These are phyloP conservation scores for Neurospora discreta DNA, from an alignment of 495 filamentous ascomycete genomes.

Conservation along the genomic window DNA sequence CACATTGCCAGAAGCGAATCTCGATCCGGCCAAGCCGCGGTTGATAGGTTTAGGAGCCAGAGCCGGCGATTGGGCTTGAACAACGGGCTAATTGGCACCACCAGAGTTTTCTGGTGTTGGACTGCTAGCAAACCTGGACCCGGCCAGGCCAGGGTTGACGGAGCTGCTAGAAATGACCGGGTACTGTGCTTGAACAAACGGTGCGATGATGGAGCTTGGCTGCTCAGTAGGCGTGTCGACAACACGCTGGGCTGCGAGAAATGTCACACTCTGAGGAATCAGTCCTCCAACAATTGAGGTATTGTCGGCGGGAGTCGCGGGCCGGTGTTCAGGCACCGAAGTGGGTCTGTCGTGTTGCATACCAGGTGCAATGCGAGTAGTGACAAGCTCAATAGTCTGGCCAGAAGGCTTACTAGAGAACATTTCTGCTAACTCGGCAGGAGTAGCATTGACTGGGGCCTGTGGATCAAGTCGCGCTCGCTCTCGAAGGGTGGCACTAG, in stretches of 20 bases:
- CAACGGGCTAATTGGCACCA: not conserved
- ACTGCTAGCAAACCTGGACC: not conserved
- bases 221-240: not conserved
- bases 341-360: not conserved
- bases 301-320: not conserved
- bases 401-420: not conserved
- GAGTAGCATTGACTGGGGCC: not conserved
- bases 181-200: not conserved
- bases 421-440: not conserved
- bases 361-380: not conserved
- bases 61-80: not conserved
- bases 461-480: not conserved
- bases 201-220: not conserved
- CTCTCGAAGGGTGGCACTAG: not conserved
- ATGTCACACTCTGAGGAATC: not conserved
- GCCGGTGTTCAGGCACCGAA: not conserved
- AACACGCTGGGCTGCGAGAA: not conserved
- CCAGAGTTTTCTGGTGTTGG: not conserved
- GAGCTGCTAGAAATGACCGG: not conserved
- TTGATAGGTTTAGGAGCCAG: not conserved
- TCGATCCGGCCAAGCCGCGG: not conserved
- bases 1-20: not conserved
- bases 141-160: not conserved
- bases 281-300: not conserved
- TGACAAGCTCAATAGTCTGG: not conserved